Conservation (phyloP, 305 asterid genomes). For the Plantago lanceolata region DNA sequence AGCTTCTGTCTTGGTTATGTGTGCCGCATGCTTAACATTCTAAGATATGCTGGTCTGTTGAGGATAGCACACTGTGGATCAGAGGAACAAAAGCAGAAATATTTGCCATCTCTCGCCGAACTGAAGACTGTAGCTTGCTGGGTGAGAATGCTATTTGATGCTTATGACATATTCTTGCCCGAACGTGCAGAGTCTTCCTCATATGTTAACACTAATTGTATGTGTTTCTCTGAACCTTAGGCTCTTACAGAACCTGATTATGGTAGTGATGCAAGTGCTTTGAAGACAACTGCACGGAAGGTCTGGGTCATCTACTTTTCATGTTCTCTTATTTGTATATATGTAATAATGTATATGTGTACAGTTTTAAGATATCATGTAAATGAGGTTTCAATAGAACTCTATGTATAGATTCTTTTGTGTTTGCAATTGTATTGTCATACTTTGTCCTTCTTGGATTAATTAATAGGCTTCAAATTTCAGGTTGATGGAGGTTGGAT, state of each 20-base stretch:
- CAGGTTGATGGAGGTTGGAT: constrained; percentile 98
- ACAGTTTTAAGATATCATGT: not conserved
- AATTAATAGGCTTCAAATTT: constrained; percentile 27
- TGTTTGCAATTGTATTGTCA: not conserved
- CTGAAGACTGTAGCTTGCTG: constrained; percentile 71
- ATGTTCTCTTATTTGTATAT: not conserved
- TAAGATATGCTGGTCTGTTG: constrained; percentile 28
- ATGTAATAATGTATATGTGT: not conserved
- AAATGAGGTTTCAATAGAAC: not conserved
- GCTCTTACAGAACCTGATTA: constrained; percentile 91
- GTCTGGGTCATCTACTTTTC: too few species aligned
- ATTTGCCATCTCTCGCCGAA: constrained; percentile 81
- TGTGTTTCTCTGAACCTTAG: constrained; percentile 36
- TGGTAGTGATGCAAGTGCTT: constrained; percentile 94
- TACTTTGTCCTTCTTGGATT: constrained; percentile 10
- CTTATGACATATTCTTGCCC: constrained; percentile 12
- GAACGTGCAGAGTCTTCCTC: not conserved
- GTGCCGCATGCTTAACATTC: constrained; percentile 2
- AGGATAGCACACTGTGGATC: constrained; percentile 80
- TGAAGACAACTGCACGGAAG: constrained; percentile 80
- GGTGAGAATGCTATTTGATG: constrained; percentile 46
- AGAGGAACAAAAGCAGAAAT: constrained; percentile 76
- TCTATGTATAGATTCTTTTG: not conserved
- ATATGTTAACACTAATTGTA: constrained; percentile 16
- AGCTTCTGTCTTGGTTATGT: not conserved